Conservation (phyloP, 495 filamentous ascomycete species). For the Tuber calosporum region DNA sequence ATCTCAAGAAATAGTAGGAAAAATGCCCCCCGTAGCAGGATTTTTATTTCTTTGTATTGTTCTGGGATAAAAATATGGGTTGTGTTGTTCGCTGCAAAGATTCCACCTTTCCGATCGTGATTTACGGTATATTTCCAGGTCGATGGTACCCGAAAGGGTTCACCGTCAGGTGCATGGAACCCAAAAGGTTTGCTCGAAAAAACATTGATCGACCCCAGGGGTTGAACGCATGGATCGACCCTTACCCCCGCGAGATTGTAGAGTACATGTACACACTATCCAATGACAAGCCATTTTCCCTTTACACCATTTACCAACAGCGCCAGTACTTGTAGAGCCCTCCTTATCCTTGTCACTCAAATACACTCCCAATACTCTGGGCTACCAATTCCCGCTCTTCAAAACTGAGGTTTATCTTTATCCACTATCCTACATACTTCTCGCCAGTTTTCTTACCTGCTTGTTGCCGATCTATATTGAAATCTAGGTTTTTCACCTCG, state of each 20-base stretch:
- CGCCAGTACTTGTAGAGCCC: neutral
- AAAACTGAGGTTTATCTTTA: neutral
- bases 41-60: too few species aligned
- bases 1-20: too few species aligned
- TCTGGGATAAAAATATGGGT: too few species aligned
- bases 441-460: neutral
- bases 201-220: neutral
- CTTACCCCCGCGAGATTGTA: neutral
- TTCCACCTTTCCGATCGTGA: too few species aligned
- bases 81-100: too few species aligned
- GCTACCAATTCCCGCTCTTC: neutral
- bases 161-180: too few species aligned
- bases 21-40: too few species aligned
- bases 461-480: neutral
- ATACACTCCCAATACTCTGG: neutral
- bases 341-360: neutral
- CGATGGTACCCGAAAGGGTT: too few species aligned
- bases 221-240: neutral
- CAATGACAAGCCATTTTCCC: neutral
- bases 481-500: neutral
- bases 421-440: neutral
- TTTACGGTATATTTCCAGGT: too few species aligned
- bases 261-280: too few species aligned
- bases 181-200: too few species aligned
- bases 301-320: neutral